A percentile compares a stretch with the other conserved stretches of the same genome.
phyloP scores from a whole-genome alignment of 2,329 filamentous ascomycete species.

The Fusarium anthophilum region DNA sequence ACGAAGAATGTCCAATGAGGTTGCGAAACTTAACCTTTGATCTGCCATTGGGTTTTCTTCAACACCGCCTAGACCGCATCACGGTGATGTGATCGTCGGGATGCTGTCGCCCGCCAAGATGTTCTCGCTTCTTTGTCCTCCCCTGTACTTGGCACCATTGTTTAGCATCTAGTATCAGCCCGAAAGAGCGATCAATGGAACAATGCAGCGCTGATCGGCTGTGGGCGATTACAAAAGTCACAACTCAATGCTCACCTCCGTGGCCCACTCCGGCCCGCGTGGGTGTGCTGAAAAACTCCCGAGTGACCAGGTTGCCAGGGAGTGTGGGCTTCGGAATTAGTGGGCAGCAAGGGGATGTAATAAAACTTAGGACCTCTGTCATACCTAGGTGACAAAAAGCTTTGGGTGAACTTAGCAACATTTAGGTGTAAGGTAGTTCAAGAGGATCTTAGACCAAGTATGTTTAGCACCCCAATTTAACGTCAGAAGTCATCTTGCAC shows the following conservation, averaged over 20 bases:
- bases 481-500: too few species aligned
- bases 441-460: too few species aligned
- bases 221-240: not conserved
- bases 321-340: not conserved
- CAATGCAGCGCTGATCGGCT: not conserved
- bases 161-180: not conserved
- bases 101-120: not conserved
- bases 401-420: too few species aligned
- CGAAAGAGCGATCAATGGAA: constrained; percentile 2
- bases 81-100: not conserved
- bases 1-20: constrained; percentile 15
- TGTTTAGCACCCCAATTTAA: too few species aligned
- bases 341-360: not conserved
- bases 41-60: constrained; percentile 12
- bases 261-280: constrained; percentile 26
- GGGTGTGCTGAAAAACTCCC: constrained; percentile 33
- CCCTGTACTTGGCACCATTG: not conserved
- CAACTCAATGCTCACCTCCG: constrained; percentile 14
- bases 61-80: not conserved
- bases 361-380: too few species aligned
- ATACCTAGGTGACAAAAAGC: too few species aligned
- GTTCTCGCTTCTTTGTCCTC: not conserved
- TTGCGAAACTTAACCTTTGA: not conserved
- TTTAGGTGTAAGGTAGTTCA: too few species aligned
- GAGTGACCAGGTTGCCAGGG: constrained; percentile 31